Base-by-base conservation (phyloP, 2,329 filamentous ascomycete genomes). In the Cladosporium velox region DNA sequence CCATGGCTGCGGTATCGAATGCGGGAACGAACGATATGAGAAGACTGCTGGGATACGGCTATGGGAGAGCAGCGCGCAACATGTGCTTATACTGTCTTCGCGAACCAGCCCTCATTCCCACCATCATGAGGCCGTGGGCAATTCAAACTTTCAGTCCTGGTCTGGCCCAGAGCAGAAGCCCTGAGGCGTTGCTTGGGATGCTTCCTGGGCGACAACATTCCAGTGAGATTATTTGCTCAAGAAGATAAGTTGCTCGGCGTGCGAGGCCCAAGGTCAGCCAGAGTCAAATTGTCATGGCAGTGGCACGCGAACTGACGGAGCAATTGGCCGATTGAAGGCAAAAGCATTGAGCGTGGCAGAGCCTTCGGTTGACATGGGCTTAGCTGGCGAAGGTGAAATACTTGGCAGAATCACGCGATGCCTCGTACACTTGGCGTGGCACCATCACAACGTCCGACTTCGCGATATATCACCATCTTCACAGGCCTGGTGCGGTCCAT, bases 381-480 rank as follows among this genome's bases (percentile, higher is more conserved):
- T 61, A 61, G 59, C 59, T 34, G 26, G 47, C 59, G 47, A 49
- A 51, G 59, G 59, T 41, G 59, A 62, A 24, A 62, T 62, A 52
- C 59, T 62, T 62, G 59, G 59, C 59, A 54, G 28, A 62, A 62
- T 52, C 59, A 62, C 59, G 47, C 59, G 28, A 62, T 59, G 44
- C 6, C 28, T 30, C 38, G 14, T 24, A 26, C 58, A 44, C 58
- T 62, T 34, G 52, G 52, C 52, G 15, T 34, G 52, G 52, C 52
- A 55, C 18, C 28, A 55, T 55, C 18, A 6, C 52, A 21, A 18
- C 32, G 7, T 32, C 15, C 52, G 12, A 30, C 52, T 21, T 55
- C 28, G 28, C 28, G 10, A 55, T 30, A 54, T 54, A 55, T 34
- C 8, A 21, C 28, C 30, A 34, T 34, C 26, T 54, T 30, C 64